These are phyloP conservation scores for Bertia moriformis DNA, from an alignment of 2,329 filamentous ascomycete species.

Conservation along the genomic window DNA sequence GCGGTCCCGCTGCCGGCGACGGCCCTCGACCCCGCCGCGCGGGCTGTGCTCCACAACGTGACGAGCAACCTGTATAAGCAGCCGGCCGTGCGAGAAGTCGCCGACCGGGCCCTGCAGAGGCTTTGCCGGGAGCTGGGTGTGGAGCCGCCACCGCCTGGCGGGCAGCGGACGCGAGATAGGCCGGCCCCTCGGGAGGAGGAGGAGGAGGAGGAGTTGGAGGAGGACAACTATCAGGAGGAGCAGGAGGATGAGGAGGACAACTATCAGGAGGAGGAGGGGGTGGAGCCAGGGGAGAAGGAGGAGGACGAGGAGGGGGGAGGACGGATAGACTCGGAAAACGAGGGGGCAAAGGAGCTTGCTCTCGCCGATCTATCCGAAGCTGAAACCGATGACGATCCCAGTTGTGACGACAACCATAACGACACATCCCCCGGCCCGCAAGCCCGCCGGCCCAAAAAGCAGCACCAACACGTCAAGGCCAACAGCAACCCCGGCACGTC, in stretches of 20 bases:
- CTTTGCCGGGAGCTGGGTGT: constrained; percentile 33
- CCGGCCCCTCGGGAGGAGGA: neutral
- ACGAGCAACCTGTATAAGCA: constrained; percentile 41
- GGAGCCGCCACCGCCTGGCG: constrained; percentile 27
- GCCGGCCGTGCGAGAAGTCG: constrained; percentile 30
- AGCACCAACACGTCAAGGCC: constrained; percentile 6
- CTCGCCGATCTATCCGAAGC: constrained; percentile 11
- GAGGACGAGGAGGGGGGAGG: constrained; percentile 4
- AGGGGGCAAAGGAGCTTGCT: constrained; percentile 8
- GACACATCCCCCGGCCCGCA: constrained; percentile 3
- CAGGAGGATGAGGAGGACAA: constrained; percentile 12
- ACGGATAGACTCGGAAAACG: constrained; percentile 6
- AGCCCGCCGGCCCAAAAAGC: constrained; percentile 5
- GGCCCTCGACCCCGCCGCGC: constrained; percentile 35
- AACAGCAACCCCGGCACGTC: constrained; percentile 21
- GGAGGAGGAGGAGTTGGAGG: constrained; percentile 8
- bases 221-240: constrained; percentile 15
- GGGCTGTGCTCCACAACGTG: constrained; percentile 37
- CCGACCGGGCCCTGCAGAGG: constrained; percentile 30
- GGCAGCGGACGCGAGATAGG: constrained; percentile 5
- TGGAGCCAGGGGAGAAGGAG: constrained; percentile 6
- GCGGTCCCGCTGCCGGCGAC: constrained; percentile 30
- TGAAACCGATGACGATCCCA: constrained; percentile 20
- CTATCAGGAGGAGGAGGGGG: constrained; percentile 5
- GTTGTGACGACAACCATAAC: constrained; percentile 18